phyloP scores from a whole-genome alignment of 2,329 filamentous ascomycete genomes.

The Trichoderma asperellum region DNA sequence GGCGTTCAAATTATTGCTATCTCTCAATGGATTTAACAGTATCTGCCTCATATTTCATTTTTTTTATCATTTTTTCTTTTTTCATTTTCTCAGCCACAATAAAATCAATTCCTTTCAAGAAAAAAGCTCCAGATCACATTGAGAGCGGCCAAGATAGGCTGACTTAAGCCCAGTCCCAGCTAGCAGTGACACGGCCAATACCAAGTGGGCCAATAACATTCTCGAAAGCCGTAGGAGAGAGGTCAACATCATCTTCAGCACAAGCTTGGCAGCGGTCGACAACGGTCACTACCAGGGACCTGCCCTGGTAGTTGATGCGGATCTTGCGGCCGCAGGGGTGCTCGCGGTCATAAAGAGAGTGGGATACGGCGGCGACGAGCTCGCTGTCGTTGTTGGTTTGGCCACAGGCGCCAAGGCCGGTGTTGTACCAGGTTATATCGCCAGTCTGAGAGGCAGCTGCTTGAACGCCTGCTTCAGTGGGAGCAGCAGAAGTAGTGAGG shows the following conservation, averaged over 20 bases:
- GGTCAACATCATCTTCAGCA: conserved; percentile 51
- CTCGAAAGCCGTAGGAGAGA: conserved; percentile 53
- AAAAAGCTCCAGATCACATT: neutral
- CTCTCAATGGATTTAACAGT: neutral
- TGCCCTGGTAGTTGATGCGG: conserved; percentile 56
- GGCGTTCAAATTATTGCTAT: neutral
- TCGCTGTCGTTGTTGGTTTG: conserved; percentile 57
- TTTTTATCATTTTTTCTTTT: too few relatives aligned
- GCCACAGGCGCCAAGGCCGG: conserved; percentile 71
- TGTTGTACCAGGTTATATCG: conserved; percentile 59
- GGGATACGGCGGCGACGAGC: conserved; percentile 67
- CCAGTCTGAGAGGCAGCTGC: conserved; percentile 21
- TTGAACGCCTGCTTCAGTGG: neutral
- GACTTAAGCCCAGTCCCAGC: conserved; percentile 38
- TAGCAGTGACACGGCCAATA: conserved; percentile 33
- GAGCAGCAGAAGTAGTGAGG: conserved; percentile 21
- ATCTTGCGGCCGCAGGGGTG: conserved; percentile 66
- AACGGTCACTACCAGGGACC: conserved; percentile 62
- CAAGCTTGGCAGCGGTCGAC: conserved; percentile 68
- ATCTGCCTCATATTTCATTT: neutral
- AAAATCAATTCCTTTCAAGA: neutral
- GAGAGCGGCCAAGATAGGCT: neutral
- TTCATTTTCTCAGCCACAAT: too few relatives aligned
- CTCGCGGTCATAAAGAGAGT: conserved; percentile 66
- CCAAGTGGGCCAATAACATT: conserved; percentile 44